A percentile compares a stretch with the other conserved stretches of the same genome.
These are phyloP conservation scores for Parasitella parasitica DNA, from an alignment of 371 early-diverging fungal genomes.

Conservation along the genomic window DNA sequence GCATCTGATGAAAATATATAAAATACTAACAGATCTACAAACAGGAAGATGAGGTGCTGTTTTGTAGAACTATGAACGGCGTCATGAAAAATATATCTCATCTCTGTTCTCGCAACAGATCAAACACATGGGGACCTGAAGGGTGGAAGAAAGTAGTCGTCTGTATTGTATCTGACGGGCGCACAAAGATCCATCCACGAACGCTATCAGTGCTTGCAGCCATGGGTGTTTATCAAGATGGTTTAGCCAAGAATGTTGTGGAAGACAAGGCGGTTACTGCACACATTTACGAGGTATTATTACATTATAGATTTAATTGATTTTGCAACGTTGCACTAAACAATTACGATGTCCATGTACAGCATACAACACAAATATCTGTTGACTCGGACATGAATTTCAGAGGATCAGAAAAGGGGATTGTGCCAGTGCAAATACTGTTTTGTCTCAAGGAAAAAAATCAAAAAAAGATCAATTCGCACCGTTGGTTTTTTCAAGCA, in stretches of 20 bases:
- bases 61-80: slow-evolving; percentile 88
- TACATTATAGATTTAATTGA: slow-evolving; percentile 4
- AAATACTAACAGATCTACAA: neutral
- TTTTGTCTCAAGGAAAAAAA: slow-evolving; percentile 94
- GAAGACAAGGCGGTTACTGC: slow-evolving; percentile 64
- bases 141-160: slow-evolving; percentile 94
- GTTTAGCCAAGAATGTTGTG: slow-evolving; percentile 73
- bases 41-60: slow-evolving; percentile 90
- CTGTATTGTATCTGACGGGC: slow-evolving; percentile 83
- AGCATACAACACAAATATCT: slow-evolving; percentile 87
- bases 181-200: slow-evolving; percentile 66
- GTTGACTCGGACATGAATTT: slow-evolving; percentile 76
- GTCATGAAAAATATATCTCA: slow-evolving; percentile 92
- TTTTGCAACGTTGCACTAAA: slow-evolving; percentile 18
- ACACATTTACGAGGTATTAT: slow-evolving; percentile 81
- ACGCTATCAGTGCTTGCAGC: slow-evolving; percentile 75
- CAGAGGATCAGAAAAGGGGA: slow-evolving; percentile 70
- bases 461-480: slow-evolving; percentile 93
- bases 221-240: slow-evolving; percentile 92
- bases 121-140: slow-evolving; percentile 82
- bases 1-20: neutral
- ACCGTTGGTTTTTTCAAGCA: slow-evolving; percentile 97
- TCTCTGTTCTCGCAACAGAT: slow-evolving; percentile 78
- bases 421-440: slow-evolving; percentile 88
- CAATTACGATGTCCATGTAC: slow-evolving; percentile 12